Base-by-base conservation (phyloP, 2,329 filamentous ascomycete species). In the Fusarium setosum region DNA sequence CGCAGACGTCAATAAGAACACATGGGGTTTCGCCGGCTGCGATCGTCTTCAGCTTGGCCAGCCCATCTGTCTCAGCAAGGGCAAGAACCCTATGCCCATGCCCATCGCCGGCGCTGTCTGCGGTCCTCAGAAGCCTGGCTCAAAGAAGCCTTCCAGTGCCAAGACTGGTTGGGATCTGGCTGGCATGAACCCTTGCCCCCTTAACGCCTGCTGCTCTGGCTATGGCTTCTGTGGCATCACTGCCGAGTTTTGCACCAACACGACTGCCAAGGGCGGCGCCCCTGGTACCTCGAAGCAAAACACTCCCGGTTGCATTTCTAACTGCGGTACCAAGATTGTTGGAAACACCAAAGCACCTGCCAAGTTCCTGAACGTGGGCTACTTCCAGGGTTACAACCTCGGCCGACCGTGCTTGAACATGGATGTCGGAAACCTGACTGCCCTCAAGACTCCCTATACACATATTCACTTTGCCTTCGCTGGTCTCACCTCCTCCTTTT, bases 161-260 rank as follows among this genome's bases (percentile, higher is more conserved):
- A 77, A 74, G n/a, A 75, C 67, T 13, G 32, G 56, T 1, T 59
- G 40, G 71, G 72, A 71, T 48, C 68, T 83, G 4, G 62, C 73
- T 1, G 65, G 72, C 9, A 68, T 86, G 6, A 86, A 85, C 59
- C 80, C 77, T 0, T 86, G 84, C 59, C 80, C 80, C 0, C 71
- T 83, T 0, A 80, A 81, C 23, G 77, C 74, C 1, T 81, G 79
- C 65, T 82, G 80, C 63, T 75, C 77, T 12, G 70, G 74, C 17
- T 80, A 79, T 73, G 83, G 82, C 1, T 75, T 81, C 45, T 85
- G 83, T 21, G 83, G 82, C 6, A 75, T 75, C 2, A 81, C 79
- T 0, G 62, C 65, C 1, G 81, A 81, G 13, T 84, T 83, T 63
- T 86, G 82, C 23, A 73, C 71, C 4, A 62, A 71, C 56, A 68